These are phyloP conservation scores for Entomortierella chlamydospora DNA, from an alignment of 192 early-diverging fungal genomes.

Conservation along the genomic window DNA sequence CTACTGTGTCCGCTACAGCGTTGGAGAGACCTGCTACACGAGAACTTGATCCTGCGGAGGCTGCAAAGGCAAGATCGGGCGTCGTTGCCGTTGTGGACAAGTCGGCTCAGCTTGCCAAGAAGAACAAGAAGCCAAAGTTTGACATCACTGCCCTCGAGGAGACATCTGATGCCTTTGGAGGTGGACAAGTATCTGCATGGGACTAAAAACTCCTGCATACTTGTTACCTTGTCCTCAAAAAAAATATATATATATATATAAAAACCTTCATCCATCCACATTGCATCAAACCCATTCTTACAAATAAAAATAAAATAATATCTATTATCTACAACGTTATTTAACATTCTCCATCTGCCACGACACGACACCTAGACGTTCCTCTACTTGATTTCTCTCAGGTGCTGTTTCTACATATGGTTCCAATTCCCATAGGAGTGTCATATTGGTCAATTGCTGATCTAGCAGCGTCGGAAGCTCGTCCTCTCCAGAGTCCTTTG, in stretches of 20 bases:
- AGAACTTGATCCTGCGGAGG: conserved; percentile 30
- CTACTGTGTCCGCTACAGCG: neutral
- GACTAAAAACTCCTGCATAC: conserved; percentile 32
- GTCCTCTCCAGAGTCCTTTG: conserved; percentile 47
- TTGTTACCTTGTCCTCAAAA: too few species aligned
- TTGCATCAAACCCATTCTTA: neutral
- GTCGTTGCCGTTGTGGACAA: conserved; percentile 62
- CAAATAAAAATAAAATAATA: neutral
- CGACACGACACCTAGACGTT: conserved; percentile 19
- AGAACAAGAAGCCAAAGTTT: conserved; percentile 59
- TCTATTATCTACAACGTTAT: conserved; percentile 1
- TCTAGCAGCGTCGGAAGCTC: conserved; percentile 37
- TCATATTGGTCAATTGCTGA: conserved; percentile 44
- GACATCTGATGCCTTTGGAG: conserved; percentile 48
- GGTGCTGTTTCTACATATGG: conserved; percentile 43
- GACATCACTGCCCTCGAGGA: conserved; percentile 59
- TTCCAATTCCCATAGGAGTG: conserved; percentile 47
- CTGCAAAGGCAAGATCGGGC: conserved; percentile 51
- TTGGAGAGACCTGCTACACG: conserved; percentile 3
- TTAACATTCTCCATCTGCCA: conserved; percentile 51
- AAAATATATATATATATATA: too few species aligned
- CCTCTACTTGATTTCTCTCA: conserved; percentile 28
- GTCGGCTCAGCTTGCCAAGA: conserved; percentile 56
- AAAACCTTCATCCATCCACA: neutral
- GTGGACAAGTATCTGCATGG: conserved; percentile 37